Percentiles rank a stretch among this genome's conserved stretches.
Conservation (phyloP, 2,329 filamentous ascomycete genomes). For the Aureobasidium subglaciale region DNA sequence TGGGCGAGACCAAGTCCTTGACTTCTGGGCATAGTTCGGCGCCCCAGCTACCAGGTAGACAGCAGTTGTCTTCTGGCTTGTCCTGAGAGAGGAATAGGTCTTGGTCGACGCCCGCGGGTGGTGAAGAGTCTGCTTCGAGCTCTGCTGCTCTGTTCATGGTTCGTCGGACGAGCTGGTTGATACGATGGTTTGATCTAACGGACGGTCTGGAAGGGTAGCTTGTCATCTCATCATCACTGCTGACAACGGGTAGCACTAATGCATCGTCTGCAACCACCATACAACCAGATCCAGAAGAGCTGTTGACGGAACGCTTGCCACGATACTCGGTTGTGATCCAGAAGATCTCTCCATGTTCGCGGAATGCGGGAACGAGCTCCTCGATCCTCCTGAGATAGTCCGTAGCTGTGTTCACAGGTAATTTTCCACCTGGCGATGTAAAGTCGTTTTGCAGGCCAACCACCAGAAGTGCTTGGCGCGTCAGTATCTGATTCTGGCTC, state of each 20-base stretch:
- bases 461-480: conserved; percentile 65
- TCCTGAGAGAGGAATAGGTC: conserved; percentile 39
- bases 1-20: conserved; percentile 42
- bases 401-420: conserved; percentile 57
- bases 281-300: conserved; percentile 9
- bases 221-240: conserved; percentile 3
- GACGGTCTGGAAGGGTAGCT: background rate
- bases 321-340: conserved; percentile 75
- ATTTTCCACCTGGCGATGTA: conserved; percentile 57
- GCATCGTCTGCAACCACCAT: conserved; percentile 9
- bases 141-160: conserved; percentile 9
- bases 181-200: background rate
- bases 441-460: conserved; percentile 93
- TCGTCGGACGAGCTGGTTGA: conserved; percentile 17
- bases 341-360: conserved; percentile 64
- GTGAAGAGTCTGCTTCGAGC: background rate
- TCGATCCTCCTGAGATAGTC: conserved; percentile 62
- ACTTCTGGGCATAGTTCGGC: conserved; percentile 45
- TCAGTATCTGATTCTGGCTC: conserved; percentile 47
- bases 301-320: conserved; percentile 12
- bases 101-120: conserved; percentile 29
- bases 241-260: background rate
- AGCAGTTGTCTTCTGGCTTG: conserved; percentile 34
- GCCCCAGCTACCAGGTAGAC: conserved; percentile 38
- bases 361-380: conserved; percentile 64